phyloP scores from a whole-genome alignment of 495 filamentous ascomycete genomes.

The Podospora anserina region DNA sequence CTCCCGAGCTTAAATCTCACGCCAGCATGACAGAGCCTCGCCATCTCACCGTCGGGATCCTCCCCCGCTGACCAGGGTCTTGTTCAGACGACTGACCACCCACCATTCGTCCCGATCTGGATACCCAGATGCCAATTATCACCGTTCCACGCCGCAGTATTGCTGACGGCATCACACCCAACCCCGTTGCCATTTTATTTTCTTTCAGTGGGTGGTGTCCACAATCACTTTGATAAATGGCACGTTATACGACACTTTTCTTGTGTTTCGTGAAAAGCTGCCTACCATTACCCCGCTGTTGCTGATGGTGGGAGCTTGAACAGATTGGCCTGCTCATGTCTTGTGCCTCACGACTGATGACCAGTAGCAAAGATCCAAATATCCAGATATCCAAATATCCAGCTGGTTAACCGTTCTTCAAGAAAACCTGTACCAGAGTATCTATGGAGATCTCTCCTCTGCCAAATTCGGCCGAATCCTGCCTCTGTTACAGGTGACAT shows the following conservation, averaged over 20 bases:
- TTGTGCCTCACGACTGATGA: not conserved
- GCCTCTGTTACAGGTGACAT: conserved; percentile 31
- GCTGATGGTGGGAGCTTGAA: not conserved
- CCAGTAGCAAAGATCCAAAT: not conserved
- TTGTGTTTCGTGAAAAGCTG: not conserved
- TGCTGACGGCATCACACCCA: not conserved
- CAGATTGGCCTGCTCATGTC: not conserved
- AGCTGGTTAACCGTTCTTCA: not conserved
- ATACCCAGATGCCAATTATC: not conserved
- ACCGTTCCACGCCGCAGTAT: not conserved
- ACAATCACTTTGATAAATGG: not conserved
- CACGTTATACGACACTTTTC: not conserved
- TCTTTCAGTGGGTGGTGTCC: not conserved
- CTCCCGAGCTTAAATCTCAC: conserved; percentile 6
- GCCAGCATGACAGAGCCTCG: conserved; percentile 2
- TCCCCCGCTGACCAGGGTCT: not conserved
- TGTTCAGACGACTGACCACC: not conserved
- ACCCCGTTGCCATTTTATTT: not conserved
- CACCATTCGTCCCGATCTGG: not conserved
- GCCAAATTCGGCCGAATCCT: not conserved
- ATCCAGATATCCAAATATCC: not conserved
- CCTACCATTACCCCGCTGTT: not conserved
- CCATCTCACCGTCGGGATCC: not conserved
- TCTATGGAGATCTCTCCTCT: not conserved
- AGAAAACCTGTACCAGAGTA: not conserved